Evolutionary conservation across 2,329 filamentous ascomycete genomes (phyloP).

Genomic region (Aspergillus brunneoviolaceus): DNA sequence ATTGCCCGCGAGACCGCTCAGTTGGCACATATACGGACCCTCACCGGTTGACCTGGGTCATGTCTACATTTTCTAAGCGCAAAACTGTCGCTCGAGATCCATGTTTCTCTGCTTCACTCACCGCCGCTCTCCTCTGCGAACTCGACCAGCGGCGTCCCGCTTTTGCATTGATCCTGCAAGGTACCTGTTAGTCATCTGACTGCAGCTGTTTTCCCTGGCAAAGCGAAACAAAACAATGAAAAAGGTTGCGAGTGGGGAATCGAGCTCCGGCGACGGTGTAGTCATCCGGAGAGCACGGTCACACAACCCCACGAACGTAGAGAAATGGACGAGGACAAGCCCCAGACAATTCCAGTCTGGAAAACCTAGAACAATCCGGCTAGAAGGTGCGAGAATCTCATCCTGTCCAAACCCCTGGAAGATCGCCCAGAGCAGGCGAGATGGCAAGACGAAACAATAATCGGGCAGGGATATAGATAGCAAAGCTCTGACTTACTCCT

Average conservation of each 20-base stretch:
- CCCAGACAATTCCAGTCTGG: no score
- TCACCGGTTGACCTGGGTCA: neutral
- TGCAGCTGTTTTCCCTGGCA: neutral
- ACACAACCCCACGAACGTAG: no score
- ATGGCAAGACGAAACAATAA: conserved; percentile 10
- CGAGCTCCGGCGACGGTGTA: neutral
- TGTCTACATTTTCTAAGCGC: no score
- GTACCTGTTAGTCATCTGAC: conserved; percentile 26
- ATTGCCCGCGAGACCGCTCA: neutral
- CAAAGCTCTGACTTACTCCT: conserved; percentile 57
- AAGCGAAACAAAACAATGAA: neutral
- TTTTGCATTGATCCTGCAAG: conserved; percentile 71
- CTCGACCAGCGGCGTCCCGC: conserved; percentile 70
- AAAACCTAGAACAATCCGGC: no score
- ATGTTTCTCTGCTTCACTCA: conserved; percentile 4
- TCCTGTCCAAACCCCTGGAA: neutral
- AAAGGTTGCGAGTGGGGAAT: neutral
- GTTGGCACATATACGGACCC: no score
- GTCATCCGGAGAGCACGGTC: no score
- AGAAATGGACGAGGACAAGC: no score
- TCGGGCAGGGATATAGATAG: conserved; percentile 2
- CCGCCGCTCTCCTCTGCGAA: conserved; percentile 57
- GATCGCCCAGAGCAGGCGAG: neutral
- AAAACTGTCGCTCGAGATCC: neutral
- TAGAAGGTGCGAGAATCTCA: neutral